Evolutionary conservation across 169 alveolate species (phyloP), one percentile per base, ranked within the genome.

Genomic region (Theileria orientalis): DNA sequence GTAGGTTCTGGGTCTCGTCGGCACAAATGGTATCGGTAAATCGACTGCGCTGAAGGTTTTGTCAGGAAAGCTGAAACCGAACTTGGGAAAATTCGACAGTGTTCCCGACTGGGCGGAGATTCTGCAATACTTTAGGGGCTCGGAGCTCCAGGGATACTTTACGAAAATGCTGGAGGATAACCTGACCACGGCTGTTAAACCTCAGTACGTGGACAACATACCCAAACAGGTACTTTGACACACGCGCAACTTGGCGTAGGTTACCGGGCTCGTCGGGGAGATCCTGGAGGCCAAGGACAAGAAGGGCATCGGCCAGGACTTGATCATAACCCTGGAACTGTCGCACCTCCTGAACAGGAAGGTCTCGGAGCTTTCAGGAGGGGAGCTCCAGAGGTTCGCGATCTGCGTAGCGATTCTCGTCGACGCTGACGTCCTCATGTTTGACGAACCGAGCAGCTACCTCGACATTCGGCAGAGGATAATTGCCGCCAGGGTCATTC

Each of bases 381-480:
- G 99, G 25, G 99, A 98, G 83, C 86, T 97, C 40, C 98, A 97
- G 90, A 86, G 99, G 47, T 97, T 98, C 83, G 99, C 99, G 68
- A 93, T 97, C 29, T 91, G 97, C 27, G 98, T 97, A 42, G 96
- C 97, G 16, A 91, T 96, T n/a, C 91, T 96, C 56, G 95, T 93
- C 79, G 92, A 95, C 57, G 93, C 97, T 25, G 96, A 96, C 66
- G 99, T 97, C 47, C 95, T 94, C 74, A 97, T 97, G 99, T 97
- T 97, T 82, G 99, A 98, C 85, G 99, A 98, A 91, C 99, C 99
- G 0, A 94, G 99, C 64, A 94, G 99, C 51, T 98, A 98, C 86
- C 92, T 97, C 66, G 99, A 98, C 89, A 98, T 98, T 21, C 95
- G 92, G 80, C 99, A 97, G 86, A 90, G 99, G 61, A 94, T 98